Evolutionary conservation across 257 asterid genomes (phyloP).

Genomic region (Solanum virginianum): DNA sequence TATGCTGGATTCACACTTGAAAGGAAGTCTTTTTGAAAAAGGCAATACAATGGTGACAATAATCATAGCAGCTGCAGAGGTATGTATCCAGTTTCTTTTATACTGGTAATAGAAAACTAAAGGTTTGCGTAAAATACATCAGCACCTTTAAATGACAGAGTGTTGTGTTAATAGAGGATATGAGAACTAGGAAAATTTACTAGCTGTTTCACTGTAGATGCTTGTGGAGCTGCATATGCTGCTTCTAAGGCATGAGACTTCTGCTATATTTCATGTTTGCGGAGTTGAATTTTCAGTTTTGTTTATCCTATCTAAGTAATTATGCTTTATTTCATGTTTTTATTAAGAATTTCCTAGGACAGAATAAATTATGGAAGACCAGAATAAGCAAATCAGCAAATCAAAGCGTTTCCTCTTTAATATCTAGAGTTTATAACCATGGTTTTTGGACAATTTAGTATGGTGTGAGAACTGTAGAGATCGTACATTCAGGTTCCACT

Average conservation of each 20-base stretch:
- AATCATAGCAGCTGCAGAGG: slow-evolving; percentile 86
- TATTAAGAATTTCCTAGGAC: background rate
- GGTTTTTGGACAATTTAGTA: background rate
- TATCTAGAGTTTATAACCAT: background rate
- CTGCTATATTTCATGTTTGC: background rate
- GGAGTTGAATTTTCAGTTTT: background rate
- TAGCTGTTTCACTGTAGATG: background rate
- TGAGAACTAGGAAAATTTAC: background rate
- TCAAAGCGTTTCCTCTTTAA: background rate
- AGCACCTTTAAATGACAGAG: background rate
- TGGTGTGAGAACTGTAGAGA: background rate
- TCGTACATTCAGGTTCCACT: background rate
- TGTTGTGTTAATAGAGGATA: background rate
- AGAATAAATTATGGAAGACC: background rate
- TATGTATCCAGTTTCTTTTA: slow-evolving; percentile 9
- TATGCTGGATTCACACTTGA: slow-evolving; percentile 81
- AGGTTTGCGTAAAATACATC: background rate
- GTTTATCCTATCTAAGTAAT: background rate
- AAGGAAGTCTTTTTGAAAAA: slow-evolving; percentile 44
- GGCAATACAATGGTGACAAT: slow-evolving; percentile 51
- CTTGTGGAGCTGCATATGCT: background rate
- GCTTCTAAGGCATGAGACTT: background rate
- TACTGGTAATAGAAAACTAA: background rate
- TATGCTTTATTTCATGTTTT: background rate
- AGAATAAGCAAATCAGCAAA: background rate